Evolutionary conservation across 768 basidiomycete genomes (phyloP), one percentile per base, ranked within the genome.

Genomic region (Galerina marginata): DNA sequence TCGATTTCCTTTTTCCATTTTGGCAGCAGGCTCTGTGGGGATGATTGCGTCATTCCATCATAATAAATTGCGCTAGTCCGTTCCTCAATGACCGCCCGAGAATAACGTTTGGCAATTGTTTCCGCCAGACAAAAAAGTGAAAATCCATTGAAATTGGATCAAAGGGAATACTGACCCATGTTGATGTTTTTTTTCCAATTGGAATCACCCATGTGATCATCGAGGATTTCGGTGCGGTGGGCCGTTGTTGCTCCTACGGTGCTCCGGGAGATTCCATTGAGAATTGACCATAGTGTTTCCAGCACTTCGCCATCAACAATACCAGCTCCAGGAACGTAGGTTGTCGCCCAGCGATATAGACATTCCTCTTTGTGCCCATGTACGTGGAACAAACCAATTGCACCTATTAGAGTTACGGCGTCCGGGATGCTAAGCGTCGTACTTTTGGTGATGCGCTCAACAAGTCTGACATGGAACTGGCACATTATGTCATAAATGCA

Each of bases 291-390:
- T 0, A 78, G 45, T 0, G 72, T 74, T 40, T 78, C 76, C 7
- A 79, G 29, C 2, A 77, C 74, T 42, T 78, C 72, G 0, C 75
- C 72, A 46, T 75, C 72, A 0, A 74, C 45, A 6, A 72, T 62
- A 0, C 73, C 71, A 0, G 62, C 65, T 0, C 76, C 75, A 2
- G 42, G 45, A 9, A 79, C 68, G 23, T 69, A 77, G n/a, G 61
- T 64, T 0, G 67, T 65, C 2, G 68, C 65, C 51, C 55, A 78
- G 1, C 69, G 40, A 2, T 70, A 44, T 9, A 70, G 61, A 46
- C 74, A 77, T 0, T 54, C 23, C 0, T 64, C 51, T 25, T 67
- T 57, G 33, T 77, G 76, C 0, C 69, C 73, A 61, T 69, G 69
- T 0, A 77, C 40, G 49, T 77, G 75, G 14, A 73, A 76, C 7